Conservation (phyloP, 192 early-diverging fungal species). For the Backusella circina region DNA sequence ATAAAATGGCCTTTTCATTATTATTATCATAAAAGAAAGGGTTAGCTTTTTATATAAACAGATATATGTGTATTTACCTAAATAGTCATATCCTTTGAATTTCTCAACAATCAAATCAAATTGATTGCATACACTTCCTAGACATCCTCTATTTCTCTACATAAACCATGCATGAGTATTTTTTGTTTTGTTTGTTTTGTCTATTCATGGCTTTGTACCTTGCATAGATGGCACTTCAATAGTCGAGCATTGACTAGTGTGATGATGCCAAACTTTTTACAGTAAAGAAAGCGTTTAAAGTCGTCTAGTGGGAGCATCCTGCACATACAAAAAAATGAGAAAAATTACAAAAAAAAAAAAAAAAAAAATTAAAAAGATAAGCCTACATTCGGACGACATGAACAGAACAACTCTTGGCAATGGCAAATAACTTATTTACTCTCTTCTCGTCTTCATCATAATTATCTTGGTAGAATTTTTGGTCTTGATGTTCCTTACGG, state of each 20-base stretch:
- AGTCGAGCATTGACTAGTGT: slow-evolving; percentile 72
- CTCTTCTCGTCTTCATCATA: slow-evolving; percentile 69
- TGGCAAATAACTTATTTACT: slow-evolving; percentile 73
- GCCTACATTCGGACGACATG: slow-evolving; percentile 69
- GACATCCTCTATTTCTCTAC: slow-evolving; percentile 25
- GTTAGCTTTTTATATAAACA: not conserved
- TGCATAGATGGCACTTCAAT: slow-evolving; percentile 64
- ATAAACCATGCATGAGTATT: not conserved
- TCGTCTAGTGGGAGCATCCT: slow-evolving; percentile 74
- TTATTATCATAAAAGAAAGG: slow-evolving; percentile 14
- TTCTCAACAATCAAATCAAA: slow-evolving; percentile 30
- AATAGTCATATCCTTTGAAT: slow-evolving; percentile 38
- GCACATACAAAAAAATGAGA: not conserved
- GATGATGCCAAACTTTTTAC: slow-evolving; percentile 70
- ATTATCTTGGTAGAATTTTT: slow-evolving; percentile 69
- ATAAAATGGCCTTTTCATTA: slow-evolving; percentile 92
- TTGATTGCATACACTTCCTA: slow-evolving; percentile 23
- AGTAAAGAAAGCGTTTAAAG: slow-evolving; percentile 78
- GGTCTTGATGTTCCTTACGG: slow-evolving; percentile 65
- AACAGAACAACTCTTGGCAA: slow-evolving; percentile 63
- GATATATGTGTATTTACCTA: slow-evolving; percentile 29
- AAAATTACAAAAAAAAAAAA: too few species aligned
- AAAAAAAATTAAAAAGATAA: not conserved
- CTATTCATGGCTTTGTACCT: slow-evolving; percentile 14
- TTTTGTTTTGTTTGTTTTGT: not conserved